phyloP scores from a whole-genome alignment of 768 basidiomycete species.

The Lentinula boryana region DNA sequence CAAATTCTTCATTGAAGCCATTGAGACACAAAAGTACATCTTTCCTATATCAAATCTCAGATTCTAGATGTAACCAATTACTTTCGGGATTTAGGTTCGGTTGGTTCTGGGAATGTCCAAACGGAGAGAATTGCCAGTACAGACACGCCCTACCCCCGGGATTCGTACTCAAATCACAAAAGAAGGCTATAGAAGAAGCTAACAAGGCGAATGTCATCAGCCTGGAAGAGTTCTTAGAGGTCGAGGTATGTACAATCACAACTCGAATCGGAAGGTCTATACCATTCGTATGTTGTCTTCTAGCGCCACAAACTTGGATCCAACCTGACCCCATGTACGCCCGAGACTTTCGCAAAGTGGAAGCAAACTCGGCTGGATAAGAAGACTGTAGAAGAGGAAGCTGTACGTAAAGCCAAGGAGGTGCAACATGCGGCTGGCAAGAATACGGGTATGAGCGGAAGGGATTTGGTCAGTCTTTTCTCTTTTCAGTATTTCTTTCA shows the following conservation, averaged over 20 bases:
- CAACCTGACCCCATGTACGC: constrained; percentile 90
- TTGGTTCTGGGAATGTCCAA: constrained; percentile 97
- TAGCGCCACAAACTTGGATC: constrained; percentile 92
- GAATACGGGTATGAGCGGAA: constrained; percentile 87
- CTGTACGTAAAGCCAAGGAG: constrained; percentile 75
- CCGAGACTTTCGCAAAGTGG: constrained; percentile 89
- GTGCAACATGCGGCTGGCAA: constrained; percentile 82
- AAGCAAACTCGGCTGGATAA: constrained; percentile 94
- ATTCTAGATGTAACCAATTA: background rate
- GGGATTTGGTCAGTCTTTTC: constrained; percentile 70
- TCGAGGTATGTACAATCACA: constrained; percentile 60
- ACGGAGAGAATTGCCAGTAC: constrained; percentile 86
- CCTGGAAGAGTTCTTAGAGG: constrained; percentile 95
- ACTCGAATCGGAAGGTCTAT: background rate
- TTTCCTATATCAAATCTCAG: background rate
- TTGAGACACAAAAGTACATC: constrained; percentile 77
- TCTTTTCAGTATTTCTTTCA: background rate
- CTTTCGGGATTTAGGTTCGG: constrained; percentile 50
- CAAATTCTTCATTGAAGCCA: constrained; percentile 95
- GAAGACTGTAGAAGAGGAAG: constrained; percentile 87
- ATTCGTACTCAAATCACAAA: constrained; percentile 91
- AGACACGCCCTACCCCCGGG: constrained; percentile 94
- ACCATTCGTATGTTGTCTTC: background rate
- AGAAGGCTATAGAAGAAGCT: constrained; percentile 86
- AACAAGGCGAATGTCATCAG: constrained; percentile 87